These are phyloP conservation scores for Neospermospora avenae DNA, from an alignment of 2,329 filamentous ascomycete species.

Conservation along the genomic window DNA sequence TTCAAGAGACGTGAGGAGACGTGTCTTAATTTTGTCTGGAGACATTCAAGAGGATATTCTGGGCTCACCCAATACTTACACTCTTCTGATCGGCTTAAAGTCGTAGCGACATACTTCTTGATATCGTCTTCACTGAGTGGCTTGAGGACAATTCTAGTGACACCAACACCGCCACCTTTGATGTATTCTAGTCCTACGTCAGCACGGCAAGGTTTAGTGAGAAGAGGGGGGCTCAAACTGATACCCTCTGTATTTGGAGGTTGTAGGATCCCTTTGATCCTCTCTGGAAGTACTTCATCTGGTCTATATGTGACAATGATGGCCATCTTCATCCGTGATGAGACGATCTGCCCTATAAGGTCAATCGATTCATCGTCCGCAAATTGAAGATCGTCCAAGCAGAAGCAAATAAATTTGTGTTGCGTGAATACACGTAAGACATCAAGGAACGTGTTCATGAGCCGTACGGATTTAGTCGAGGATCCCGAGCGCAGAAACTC, in stretches of 20 bases:
- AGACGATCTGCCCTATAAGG: constrained; percentile 76
- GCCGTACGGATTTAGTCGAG: constrained; percentile 63
- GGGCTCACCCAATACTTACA: constrained; percentile 31
- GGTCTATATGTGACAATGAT: constrained; percentile 39
- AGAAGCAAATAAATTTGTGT: constrained; percentile 85
- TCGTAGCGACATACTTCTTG: constrained; percentile 75
- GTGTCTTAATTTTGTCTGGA: too few species aligned
- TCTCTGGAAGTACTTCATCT: constrained; percentile 43
- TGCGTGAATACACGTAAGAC: constrained; percentile 77
- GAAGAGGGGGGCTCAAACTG: constrained; percentile 30
- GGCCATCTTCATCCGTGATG: constrained; percentile 74
- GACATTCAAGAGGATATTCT: too few species aligned
- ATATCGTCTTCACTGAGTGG: constrained; percentile 79
- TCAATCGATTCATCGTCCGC: constrained; percentile 86
- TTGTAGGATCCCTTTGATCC: constrained; percentile 52
- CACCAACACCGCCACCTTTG: constrained; percentile 46
- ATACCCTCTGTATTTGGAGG: constrained; percentile 53
- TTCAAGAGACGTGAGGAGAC: too few species aligned
- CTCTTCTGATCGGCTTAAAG: constrained; percentile 69
- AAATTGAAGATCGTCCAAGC: constrained; percentile 85
- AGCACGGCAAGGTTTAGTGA: constrained; percentile 18
- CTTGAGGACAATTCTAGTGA: constrained; percentile 68
- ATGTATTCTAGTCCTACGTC: constrained; percentile 30
- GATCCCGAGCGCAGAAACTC: constrained; percentile 58
- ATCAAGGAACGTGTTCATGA: constrained; percentile 87